Evolutionary conservation across 1,139 yeast genomes (phyloP).

Genomic region (Wickerhamomyces sp.): DNA sequence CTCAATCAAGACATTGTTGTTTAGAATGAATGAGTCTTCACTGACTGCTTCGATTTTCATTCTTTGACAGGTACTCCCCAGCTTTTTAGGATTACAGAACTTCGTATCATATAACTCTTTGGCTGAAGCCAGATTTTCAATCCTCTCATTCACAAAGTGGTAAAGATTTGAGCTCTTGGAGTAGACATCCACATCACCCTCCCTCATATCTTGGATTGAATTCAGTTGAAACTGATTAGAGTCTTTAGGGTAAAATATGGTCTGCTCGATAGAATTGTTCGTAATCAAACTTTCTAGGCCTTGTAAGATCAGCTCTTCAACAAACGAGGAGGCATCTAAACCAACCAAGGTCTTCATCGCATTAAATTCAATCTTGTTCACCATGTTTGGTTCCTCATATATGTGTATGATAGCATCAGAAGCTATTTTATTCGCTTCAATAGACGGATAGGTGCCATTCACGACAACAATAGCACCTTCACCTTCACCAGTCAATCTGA

Average conservation of each 20-base stretch:
- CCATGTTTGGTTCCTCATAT: conserved; percentile 36
- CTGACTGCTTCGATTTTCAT: conserved; percentile 34
- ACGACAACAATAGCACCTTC: conserved; percentile 29
- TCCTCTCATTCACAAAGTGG: conserved; percentile 56
- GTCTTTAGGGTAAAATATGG: conserved; percentile 44
- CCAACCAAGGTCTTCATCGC: conserved; percentile 74
- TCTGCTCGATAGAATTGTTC: conserved; percentile 43
- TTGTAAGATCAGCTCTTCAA: conserved; percentile 63
- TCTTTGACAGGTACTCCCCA: conserved; percentile 44
- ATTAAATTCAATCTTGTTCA: conserved; percentile 42
- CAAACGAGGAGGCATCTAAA: conserved; percentile 60
- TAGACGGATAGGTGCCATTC: conserved; percentile 24
- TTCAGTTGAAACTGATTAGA: conserved; percentile 25
- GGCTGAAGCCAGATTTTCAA: conserved; percentile 26
- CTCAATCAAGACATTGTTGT: conserved; percentile 40
- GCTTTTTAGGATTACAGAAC: conserved; percentile 34
- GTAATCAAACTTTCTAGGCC: conserved; percentile 54
- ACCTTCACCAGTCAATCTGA: conserved; percentile 16
- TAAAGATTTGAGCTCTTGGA: conserved; percentile 45
- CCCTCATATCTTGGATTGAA: no score
- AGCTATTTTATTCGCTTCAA: conserved; percentile 39
- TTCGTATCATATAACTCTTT: conserved; percentile 39
- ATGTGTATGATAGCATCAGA: conserved; percentile 62
- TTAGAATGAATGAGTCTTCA: conserved; percentile 40
- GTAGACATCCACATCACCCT: no score